Base-by-base conservation (phyloP, 2,329 filamentous ascomycete species). In the Penicillium griseofulvum region DNA sequence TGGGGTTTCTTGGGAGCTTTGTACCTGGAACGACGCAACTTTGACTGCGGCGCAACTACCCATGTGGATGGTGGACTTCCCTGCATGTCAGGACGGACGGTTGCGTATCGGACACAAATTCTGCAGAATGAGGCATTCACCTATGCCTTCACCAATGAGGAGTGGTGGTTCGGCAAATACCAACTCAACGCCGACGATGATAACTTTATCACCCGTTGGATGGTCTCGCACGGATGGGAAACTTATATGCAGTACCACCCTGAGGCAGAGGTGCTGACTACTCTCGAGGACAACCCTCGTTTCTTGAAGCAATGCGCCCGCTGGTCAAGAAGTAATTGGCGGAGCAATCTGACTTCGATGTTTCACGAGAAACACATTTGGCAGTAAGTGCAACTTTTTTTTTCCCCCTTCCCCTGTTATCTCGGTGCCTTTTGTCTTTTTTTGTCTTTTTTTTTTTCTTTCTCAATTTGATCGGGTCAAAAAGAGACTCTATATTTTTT, bases 281-380 rank as follows among this genome's bases (percentile, higher is more conserved):
- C 92, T 3, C 81, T 97, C 38, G 93, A 97, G 74, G 89, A 93
- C 71, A 88, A 92, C 70, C 80, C 83, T 54, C 95, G 92, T 69
- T 97, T 96, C 70, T 79, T 97, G 60, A 93, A 90, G 71, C 93
- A 97, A 76, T 97, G 93, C 75, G 85, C 93, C 44, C 85, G 93
- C 45, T 97, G 93, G 93, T 91, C 94, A 41, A 87, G 93, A 68
- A 97, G 92, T 80, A 97, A 97, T 76, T 97, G 93, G 93, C 84
- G 93, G 70, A 96, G 91, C 79, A 97, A 97, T 74, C 87, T 91
- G 75, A 97, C 91, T 49, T 97, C 91, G 74, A 81, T 97, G 69
- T 83, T 93, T 61, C 84, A 85, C 61, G 93, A 97, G 76, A 81
- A 88, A 70, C 84, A 91, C 69, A 90, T 97, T 68, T 91, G 89